Conservation (phyloP, 192 early-diverging fungal species). For the Dissophora ornata region DNA sequence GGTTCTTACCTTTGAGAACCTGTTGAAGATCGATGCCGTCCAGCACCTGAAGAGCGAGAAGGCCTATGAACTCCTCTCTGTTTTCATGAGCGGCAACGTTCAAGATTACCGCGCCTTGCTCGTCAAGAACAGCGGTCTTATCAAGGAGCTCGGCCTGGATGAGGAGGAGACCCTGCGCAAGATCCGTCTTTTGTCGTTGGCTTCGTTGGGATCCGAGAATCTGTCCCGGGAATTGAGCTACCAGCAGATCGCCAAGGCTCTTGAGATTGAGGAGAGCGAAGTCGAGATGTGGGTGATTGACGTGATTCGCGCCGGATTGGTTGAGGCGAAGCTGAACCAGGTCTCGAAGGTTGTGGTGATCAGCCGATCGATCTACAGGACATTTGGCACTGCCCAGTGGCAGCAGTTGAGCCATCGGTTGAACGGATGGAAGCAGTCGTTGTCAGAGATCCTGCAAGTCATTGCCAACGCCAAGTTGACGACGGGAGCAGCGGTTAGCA, state of each 20-base stretch:
- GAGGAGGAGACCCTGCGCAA: conserved; percentile 75
- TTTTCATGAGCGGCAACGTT: conserved; percentile 75
- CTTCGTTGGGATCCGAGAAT: conserved; percentile 77
- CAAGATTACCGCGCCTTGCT: conserved; percentile 73
- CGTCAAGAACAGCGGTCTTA: conserved; percentile 59
- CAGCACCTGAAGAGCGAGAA: conserved; percentile 69
- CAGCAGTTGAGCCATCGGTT: conserved; percentile 72
- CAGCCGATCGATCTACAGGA: conserved; percentile 86
- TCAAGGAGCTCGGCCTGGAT: conserved; percentile 62
- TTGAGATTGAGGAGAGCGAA: conserved; percentile 80
- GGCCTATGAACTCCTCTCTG: conserved; percentile 73
- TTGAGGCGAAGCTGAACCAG: conserved; percentile 97
- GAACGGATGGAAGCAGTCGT: conserved; percentile 81
- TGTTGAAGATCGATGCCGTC: conserved; percentile 74
- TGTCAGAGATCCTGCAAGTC: conserved; percentile 87
- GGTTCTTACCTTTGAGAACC: conserved; percentile 83
- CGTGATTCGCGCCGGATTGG: conserved; percentile 89
- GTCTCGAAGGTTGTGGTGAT: conserved; percentile 82
- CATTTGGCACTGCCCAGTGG: conserved; percentile 89
- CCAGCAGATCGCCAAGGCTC: conserved; percentile 73
- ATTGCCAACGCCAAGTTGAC: conserved; percentile 87
- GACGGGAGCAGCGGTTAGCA: conserved; percentile 51
- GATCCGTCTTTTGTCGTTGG: conserved; percentile 88
- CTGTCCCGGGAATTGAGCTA: conserved; percentile 79
- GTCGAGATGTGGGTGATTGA: conserved; percentile 98